Percentiles rank a stretch among this genome's conserved stretches.
Evolutionary conservation across 495 filamentous ascomycete species (phyloP).

Genomic region (Neurospora sp.): DNA sequence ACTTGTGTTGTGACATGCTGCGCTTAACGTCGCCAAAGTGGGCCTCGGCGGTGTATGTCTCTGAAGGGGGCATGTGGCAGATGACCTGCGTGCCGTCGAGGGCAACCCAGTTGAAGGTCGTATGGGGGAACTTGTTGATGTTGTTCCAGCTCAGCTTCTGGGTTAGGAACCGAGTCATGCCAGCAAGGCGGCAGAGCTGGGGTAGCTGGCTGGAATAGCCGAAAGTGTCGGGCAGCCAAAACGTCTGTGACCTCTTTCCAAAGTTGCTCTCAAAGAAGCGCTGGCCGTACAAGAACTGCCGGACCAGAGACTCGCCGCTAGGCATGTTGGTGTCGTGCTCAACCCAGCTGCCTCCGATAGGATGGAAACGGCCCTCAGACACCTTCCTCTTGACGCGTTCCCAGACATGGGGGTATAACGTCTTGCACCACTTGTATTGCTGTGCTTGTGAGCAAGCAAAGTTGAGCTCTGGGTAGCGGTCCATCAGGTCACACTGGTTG

Average conservation of each 20-base stretch:
- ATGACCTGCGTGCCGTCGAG: constrained; percentile 92
- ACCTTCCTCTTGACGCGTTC: constrained; percentile 86
- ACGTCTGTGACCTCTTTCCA: constrained; percentile 77
- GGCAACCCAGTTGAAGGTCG: constrained; percentile 95
- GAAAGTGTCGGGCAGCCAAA: constrained; percentile 97
- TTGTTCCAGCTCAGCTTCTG: constrained; percentile 93
- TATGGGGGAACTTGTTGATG: constrained; percentile 98
- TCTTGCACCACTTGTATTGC: constrained; percentile 94
- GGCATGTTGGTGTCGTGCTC: constrained; percentile 98
- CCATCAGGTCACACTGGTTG: constrained; percentile 87
- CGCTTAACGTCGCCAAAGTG: constrained; percentile 93
- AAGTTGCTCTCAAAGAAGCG: constrained; percentile 91
- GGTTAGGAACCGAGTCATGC: constrained; percentile 93
- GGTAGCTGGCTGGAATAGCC: constrained; percentile 93
- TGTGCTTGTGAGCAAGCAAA: constrained; percentile 91
- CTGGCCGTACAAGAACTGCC: constrained; percentile 94
- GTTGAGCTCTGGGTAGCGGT: constrained; percentile 86
- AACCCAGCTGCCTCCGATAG: constrained; percentile 96
- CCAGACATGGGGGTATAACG: constrained; percentile 76
- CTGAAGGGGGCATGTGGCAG: constrained; percentile 89
- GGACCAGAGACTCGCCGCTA: constrained; percentile 83
- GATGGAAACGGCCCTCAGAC: constrained; percentile 82
- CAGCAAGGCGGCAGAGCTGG: constrained; percentile 80
- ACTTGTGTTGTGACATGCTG: constrained; percentile 88
- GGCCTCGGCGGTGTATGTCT: constrained; percentile 91